These are phyloP conservation scores for Flaveria linearis DNA, from an alignment of 129 eudicot genomes.

Conservation along the genomic window DNA sequence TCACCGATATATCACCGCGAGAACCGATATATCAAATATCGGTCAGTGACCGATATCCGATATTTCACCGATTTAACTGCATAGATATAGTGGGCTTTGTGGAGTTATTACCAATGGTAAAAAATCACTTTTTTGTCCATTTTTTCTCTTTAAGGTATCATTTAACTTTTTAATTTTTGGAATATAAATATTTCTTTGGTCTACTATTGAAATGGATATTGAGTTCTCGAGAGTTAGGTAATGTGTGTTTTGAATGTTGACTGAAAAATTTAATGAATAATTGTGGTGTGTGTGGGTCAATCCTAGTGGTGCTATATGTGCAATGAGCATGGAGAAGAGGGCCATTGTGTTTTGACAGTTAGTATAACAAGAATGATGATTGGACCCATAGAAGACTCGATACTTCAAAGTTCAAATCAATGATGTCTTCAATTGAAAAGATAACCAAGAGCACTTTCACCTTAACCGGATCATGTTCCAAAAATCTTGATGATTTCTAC, in stretches of 20 bases:
- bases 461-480: constrained; percentile 8
- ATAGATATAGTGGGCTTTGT: constrained; percentile 34
- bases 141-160: constrained; percentile 17
- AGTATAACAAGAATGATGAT: constrained; percentile 24
- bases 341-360: constrained; percentile 31
- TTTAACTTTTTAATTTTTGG: constrained; percentile 32
- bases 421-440: neutral
- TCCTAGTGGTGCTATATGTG: constrained; percentile 9
- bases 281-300: constrained; percentile 6
- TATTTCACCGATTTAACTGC: too few relatives aligned
- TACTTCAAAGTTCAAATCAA: constrained; percentile 34
- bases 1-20: too few relatives aligned
- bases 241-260: constrained; percentile 15
- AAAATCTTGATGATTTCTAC: neutral
- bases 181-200: constrained; percentile 27
- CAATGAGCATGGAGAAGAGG: constrained; percentile 2
- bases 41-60: too few relatives aligned
- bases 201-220: constrained; percentile 2
- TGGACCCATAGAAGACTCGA: constrained; percentile 27
- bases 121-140: constrained; percentile 28
- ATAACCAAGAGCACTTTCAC: neutral
- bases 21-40: too few relatives aligned
- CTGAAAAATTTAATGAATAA: constrained; percentile 16
- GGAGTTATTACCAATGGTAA: constrained; percentile 31
- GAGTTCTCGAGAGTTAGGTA: constrained; percentile 13